Base-by-base conservation (phyloP, 768 basidiomycete species). In the Boletus rubroflammeus region DNA sequence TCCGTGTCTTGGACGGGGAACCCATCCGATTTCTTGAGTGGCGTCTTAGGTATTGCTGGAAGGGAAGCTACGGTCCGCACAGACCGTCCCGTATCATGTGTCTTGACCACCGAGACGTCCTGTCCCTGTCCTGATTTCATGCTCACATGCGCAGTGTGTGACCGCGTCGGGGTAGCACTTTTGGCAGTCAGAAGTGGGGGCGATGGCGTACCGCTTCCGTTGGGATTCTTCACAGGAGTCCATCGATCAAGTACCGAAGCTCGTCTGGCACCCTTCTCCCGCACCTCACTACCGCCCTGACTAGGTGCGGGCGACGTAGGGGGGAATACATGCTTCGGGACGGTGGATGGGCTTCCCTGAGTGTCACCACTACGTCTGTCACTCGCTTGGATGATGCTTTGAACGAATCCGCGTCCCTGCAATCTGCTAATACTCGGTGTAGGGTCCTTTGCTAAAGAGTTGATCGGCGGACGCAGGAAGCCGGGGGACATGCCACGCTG, bases 371-470 rank as follows among this genome's bases (percentile, higher is more conserved):
- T 78, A 5, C 85, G 67, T 57, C 80, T 75, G 17, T 79, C 74
- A 61, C 82, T 89, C 44, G 78, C 85, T 69, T 86, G 84, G 32
- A 93, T 86, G 74, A 90, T 83, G 57, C 79, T 89, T 68, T 89
- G 86, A 3, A 93, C 91, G 64, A 93, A 92, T 5, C 91, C 91
- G 38, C 91, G 83, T 19, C 91, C 91, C 62, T 92, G 85, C 17
- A 93, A 71, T 55, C 90, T 75, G 56, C 88, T 92, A 31, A 93
- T 81, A 66, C 88, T 91, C 0, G 91, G 91, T 2, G 89, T 90
- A 4, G 81, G 81, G 42, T 90, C 89, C 66, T 91, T 92, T 48
- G 76, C 68, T 4, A 77, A 65, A 9, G 81, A 72, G 2, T 76
- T 73, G 11, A 7, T 6, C 3, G 64, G 66, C 10, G 47, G 61